Evolutionary conservation across 2,329 filamentous ascomycete genomes (phyloP).

Genomic region (Alternaria ethzedia): DNA sequence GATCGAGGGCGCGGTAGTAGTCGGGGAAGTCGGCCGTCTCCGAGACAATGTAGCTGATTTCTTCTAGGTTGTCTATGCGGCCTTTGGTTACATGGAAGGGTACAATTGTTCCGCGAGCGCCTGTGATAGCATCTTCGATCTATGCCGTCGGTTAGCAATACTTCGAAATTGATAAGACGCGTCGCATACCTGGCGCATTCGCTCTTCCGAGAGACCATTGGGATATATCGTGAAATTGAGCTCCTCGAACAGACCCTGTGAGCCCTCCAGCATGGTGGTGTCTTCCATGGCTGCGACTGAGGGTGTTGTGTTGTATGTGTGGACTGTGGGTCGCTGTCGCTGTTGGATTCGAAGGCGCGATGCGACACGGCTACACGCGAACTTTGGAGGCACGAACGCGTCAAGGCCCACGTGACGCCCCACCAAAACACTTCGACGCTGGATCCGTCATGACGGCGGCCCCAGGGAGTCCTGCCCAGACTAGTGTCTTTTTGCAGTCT

Average conservation of each 20-base stretch:
- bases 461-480: neutral
- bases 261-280: constrained; percentile 37
- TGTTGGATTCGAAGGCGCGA: constrained; percentile 11
- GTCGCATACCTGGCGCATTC: constrained; percentile 36
- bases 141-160: constrained; percentile 39
- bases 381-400: constrained; percentile 12
- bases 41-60: constrained; percentile 71
- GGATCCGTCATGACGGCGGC: constrained; percentile 1
- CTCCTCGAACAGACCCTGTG: constrained; percentile 47
- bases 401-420: constrained; percentile 23
- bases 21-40: constrained; percentile 90
- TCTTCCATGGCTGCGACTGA: constrained; percentile 38
- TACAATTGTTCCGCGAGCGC: constrained; percentile 57
- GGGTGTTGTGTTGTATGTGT: constrained; percentile 5
- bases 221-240: constrained; percentile 54
- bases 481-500: neutral
- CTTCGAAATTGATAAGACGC: constrained; percentile 16
- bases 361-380: constrained; percentile 5
- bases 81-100: constrained; percentile 49
- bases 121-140: constrained; percentile 55
- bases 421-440: constrained; percentile 8
- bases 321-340: neutral
- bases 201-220: constrained; percentile 42
- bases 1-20: constrained; percentile 74
- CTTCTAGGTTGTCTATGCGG: constrained; percentile 48